phyloP scores from a whole-genome alignment of 2,329 filamentous ascomycete species.

The Pseudopyrenochaeta lycopersici region DNA sequence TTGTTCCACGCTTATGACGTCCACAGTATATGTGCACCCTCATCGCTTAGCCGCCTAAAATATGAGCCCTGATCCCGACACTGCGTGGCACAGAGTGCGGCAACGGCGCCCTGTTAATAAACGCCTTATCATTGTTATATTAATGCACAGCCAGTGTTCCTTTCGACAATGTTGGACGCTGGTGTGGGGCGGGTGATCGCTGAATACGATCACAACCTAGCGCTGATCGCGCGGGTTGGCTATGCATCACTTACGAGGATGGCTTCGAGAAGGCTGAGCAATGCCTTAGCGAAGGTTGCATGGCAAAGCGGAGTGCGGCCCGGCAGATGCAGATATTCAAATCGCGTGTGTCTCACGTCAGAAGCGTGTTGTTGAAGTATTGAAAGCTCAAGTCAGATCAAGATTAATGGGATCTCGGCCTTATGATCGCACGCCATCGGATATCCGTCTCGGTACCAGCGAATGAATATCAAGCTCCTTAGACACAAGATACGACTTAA shows the following conservation, averaged over 20 bases:
- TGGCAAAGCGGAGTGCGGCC: not conserved
- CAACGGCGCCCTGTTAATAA: conserved; percentile 14
- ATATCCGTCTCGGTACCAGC: not conserved
- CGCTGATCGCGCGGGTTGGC: not conserved
- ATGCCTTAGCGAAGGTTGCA: not conserved
- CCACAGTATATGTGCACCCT: conserved; percentile 8
- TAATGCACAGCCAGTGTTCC: not conserved
- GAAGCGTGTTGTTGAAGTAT: not conserved
- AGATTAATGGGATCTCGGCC: not conserved
- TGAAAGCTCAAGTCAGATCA: not conserved
- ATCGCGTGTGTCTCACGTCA: not conserved
- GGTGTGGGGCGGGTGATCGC: not conserved
- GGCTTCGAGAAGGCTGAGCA: not conserved
- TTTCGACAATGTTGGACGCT: not conserved
- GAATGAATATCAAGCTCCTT: not conserved
- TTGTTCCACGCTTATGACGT: conserved; percentile 14
- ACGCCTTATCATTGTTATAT: not conserved
- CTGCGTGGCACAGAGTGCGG: conserved; percentile 9
- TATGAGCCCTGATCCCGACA: conserved; percentile 10
- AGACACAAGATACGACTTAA: not conserved
- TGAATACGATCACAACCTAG: not conserved
- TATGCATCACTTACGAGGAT: not conserved
- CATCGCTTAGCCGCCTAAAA: conserved; percentile 10
- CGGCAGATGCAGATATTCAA: not conserved
- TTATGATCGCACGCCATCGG: not conserved